These are phyloP conservation scores for Crucihimalaya himalaica DNA, from an alignment of 345 rosid genomes.

Conservation along the genomic window DNA sequence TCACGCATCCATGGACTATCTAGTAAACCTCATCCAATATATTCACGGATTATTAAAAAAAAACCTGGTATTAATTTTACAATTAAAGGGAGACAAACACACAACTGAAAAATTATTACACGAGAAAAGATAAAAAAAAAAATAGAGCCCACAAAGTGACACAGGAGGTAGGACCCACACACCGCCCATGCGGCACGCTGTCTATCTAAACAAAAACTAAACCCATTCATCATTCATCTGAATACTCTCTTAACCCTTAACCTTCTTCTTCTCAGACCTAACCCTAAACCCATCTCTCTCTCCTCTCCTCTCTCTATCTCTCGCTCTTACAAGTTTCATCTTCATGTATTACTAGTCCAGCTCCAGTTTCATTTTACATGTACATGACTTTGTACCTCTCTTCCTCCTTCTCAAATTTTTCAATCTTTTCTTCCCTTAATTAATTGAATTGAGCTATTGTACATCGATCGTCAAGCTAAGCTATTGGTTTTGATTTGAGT, in stretches of 20 bases:
- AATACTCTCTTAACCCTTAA: constrained; percentile 56
- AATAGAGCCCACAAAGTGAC: constrained; percentile 46
- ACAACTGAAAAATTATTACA: constrained; percentile 33
- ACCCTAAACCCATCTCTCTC: constrained; percentile 35
- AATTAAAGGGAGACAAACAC: constrained; percentile 22
- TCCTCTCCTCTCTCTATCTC: not conserved
- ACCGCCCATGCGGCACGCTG: constrained; percentile 82
- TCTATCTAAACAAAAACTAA: constrained; percentile 59
- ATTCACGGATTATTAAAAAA: not conserved
- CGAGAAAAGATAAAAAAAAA: not conserved
- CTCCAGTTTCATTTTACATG: constrained; percentile 26
- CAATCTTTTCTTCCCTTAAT: not conserved
- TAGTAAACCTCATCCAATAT: constrained; percentile 34
- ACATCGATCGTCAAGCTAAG: constrained; percentile 12
- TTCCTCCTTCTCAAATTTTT: constrained; percentile 1
- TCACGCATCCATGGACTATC: constrained; percentile 38
- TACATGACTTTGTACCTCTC: constrained; percentile 30
- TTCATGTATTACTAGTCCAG: constrained; percentile 43
- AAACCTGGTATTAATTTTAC: not conserved
- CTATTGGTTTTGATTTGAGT: not conserved
- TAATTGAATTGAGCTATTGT: constrained; percentile 14
- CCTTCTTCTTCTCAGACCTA: constrained; percentile 54
- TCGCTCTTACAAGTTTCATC: constrained; percentile 35
- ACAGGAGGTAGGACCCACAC: constrained; percentile 52
- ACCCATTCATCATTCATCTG: constrained; percentile 47